Evolutionary conservation across 2,329 filamentous ascomycete genomes (phyloP).

Genomic region (Penicillium expansum): DNA sequence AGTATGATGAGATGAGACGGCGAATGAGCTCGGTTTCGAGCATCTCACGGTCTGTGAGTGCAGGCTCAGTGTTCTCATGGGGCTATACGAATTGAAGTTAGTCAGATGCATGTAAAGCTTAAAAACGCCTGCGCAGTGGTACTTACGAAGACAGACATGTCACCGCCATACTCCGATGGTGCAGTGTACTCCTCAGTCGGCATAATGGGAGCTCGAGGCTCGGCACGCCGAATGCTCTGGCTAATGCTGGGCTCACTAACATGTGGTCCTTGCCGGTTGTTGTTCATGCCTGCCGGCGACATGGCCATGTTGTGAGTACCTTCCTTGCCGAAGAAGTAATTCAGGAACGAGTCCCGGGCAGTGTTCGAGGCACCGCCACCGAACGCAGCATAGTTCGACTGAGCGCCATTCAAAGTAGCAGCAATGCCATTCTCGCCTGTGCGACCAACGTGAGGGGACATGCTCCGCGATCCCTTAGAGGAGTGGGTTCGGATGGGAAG

Average conservation of each 20-base stretch:
- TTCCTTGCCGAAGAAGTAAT: slow-evolving; percentile 99
- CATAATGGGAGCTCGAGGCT: slow-evolving; percentile 43
- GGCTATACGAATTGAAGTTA: slow-evolving; percentile 27
- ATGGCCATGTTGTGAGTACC: slow-evolving; percentile 50
- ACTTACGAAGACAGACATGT: slow-evolving; percentile 51
- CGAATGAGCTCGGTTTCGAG: slow-evolving; percentile 98
- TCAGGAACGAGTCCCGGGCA: slow-evolving; percentile 87
- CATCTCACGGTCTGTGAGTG: slow-evolving; percentile 89
- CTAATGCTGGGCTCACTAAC: slow-evolving; percentile 76
- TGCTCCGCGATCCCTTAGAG: slow-evolving; percentile 65
- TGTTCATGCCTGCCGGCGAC: slow-evolving; percentile 40
- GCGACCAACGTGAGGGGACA: slow-evolving; percentile 73
- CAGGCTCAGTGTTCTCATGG: slow-evolving; percentile 64
- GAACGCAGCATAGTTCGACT: slow-evolving; percentile 61
- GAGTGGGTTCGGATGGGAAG: slow-evolving; percentile 61
- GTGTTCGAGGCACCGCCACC: slow-evolving; percentile 61
- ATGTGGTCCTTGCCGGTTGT: slow-evolving; percentile 70
- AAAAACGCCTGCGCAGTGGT: neutral
- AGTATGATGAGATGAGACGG: slow-evolving; percentile 94
- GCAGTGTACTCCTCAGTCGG: slow-evolving; percentile 44
- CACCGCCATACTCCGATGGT: slow-evolving; percentile 41
- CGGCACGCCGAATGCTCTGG: slow-evolving; percentile 74
- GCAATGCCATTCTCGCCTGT: slow-evolving; percentile 64
- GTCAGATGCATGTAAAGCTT: neutral
- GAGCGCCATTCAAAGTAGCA: slow-evolving; percentile 64